Evolutionary conservation across 176 grass and related monocot species (phyloP).

Genomic region (Thinopyrum elongatum): DNA sequence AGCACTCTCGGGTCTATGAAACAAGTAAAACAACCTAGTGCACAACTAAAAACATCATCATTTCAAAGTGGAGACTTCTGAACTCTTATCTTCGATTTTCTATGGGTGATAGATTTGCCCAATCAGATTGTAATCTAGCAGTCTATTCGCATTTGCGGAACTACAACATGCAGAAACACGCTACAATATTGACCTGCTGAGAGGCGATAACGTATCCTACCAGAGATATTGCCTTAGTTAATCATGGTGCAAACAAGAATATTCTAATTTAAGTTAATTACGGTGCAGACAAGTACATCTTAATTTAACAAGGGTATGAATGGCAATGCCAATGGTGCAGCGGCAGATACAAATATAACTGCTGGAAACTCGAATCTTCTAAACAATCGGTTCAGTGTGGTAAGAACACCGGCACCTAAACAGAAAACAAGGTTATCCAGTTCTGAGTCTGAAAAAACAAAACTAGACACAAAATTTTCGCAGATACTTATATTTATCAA

Average conservation of each 20-base stretch:
- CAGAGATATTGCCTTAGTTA: neutral
- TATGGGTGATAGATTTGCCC: neutral
- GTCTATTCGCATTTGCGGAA: neutral
- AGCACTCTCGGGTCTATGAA: neutral
- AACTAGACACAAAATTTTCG: neutral
- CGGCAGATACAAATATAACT: neutral
- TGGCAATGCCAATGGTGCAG: neutral
- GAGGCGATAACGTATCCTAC: neutral
- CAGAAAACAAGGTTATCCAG: neutral
- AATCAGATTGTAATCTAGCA: neutral
- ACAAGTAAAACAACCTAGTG: neutral
- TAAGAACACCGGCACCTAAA: neutral
- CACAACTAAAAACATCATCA: neutral
- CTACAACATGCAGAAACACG: neutral
- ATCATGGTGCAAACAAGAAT: neutral
- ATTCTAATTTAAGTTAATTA: neutral
- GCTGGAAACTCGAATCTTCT: neutral
- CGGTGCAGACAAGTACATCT: neutral
- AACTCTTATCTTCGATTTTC: neutral
- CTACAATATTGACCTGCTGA: neutral
- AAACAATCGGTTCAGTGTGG: neutral
- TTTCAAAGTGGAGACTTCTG: neutral
- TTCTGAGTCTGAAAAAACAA: neutral
- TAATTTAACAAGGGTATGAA: neutral
- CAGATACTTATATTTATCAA: neutral